A percentile compares a stretch with the other conserved stretches of the same genome.
Conservation (phyloP, 495 filamentous ascomycete species). For the Penicillium odoratum region DNA sequence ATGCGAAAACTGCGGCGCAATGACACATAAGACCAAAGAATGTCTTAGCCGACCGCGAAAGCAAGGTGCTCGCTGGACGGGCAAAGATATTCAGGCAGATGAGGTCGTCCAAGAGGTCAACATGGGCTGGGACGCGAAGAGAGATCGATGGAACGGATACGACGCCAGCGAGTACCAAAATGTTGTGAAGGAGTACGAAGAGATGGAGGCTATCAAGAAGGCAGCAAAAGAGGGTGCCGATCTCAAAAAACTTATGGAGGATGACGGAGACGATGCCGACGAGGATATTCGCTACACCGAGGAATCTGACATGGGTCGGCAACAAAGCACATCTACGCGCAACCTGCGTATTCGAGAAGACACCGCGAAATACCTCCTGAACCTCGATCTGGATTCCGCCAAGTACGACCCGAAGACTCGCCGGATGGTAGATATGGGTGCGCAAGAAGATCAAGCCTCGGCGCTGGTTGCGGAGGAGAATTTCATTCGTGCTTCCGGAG, state of each 20-base stretch:
- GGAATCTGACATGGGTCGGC: slow-evolving; percentile 93
- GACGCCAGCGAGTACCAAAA: slow-evolving; percentile 81
- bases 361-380: slow-evolving; percentile 96
- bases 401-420: slow-evolving; percentile 98
- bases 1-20: slow-evolving; percentile 96
- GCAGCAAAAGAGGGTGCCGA: slow-evolving; percentile 46
- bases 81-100: slow-evolving; percentile 89
- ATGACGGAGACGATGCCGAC: slow-evolving; percentile 54
- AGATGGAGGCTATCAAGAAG: slow-evolving; percentile 78
- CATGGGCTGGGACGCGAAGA: slow-evolving; percentile 96
- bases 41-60: slow-evolving; percentile 89
- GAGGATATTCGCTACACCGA: slow-evolving; percentile 85
- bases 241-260: slow-evolving; percentile 48
- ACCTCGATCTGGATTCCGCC: slow-evolving; percentile 92
- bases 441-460: slow-evolving; percentile 77
- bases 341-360: slow-evolving; percentile 93
- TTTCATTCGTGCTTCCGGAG: slow-evolving; percentile 85
- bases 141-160: slow-evolving; percentile 97
- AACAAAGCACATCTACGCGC: slow-evolving; percentile 85
- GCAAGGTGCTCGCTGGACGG: slow-evolving; percentile 88
- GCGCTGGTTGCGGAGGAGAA: slow-evolving; percentile 92
- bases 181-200: slow-evolving; percentile 85
- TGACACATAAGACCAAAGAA: slow-evolving; percentile 94
- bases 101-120: slow-evolving; percentile 82
- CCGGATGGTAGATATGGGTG: slow-evolving; percentile 88